Evolutionary conservation across 257 asterid species (phyloP), one percentile per base, ranked within the genome.

Genomic region (Linaria vulgaris): DNA sequence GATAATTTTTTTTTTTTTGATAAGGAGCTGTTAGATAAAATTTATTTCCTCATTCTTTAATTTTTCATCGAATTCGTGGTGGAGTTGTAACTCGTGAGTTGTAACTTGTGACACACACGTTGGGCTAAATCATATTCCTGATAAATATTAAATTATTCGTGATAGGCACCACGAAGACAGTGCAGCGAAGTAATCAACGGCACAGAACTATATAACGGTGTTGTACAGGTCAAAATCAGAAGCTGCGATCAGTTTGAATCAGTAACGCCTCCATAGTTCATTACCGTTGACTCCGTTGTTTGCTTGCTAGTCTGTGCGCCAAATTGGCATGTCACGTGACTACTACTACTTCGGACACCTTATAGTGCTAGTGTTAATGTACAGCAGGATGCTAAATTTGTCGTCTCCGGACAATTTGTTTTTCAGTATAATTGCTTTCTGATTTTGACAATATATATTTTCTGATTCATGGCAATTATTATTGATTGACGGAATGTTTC

Each of bases 161-260:
- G n/a, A 27, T 13, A 89, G 97, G 91, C 82, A 30, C 89, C 83
- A 53, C 91, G 79, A n/a, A 69, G 95, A 65, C 91, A 84, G 46
- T 85, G 97, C 52, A 78, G 87, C 63, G 88, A 90, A 56, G 68
- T 90, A 22, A 72, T 70, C 27, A 60, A 54, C 24, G 82, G 68
- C 37, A 61, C 75, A 11, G 77, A 58, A 30, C 30, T 12, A 5
- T 19, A 0, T 53, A 78, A 49, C 46, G 72, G 67, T 63, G 70
- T 81, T 7, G 51, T 75, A 47, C 81, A 72, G 20, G 69, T 90
- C 64, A 68, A 69, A 56, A 59, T 87, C 16, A 78, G 89, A 56
- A 73, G 74, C 16, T 90, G 97, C 77, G 66, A 73, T 20, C 76
- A 39, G 44, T 61, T 85, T 77, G 94, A 88, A 76, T 76, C 95